Evolutionary conservation across 1,139 yeast genomes (phyloP).

Genomic region (Blastobotrys niveus): DNA sequence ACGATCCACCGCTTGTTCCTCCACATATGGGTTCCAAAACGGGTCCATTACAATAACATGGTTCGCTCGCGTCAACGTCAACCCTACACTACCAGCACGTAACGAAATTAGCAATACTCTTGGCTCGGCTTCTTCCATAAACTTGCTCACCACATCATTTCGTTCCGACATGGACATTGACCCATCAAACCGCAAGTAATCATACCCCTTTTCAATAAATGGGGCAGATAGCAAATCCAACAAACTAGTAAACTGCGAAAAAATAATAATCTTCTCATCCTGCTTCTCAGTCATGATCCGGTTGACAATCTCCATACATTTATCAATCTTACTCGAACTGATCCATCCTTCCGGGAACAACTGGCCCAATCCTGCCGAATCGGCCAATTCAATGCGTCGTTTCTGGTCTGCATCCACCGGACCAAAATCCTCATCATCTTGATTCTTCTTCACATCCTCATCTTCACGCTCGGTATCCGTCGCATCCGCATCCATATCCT

Average conservation of each 20-base stretch:
- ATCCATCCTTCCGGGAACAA: slow-evolving; percentile 34
- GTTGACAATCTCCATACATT: slow-evolving; percentile 44
- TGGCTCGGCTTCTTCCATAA: slow-evolving; percentile 50
- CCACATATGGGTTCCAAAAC: slow-evolving; percentile 95
- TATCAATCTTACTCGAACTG: slow-evolving; percentile 43
- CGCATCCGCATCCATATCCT: background rate
- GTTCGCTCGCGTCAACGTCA: slow-evolving; percentile 87
- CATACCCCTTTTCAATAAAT: slow-evolving; percentile 44
- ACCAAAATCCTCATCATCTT: slow-evolving; percentile 6
- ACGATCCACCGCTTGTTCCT: slow-evolving; percentile 93
- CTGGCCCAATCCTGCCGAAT: slow-evolving; percentile 23
- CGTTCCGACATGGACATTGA: slow-evolving; percentile 64
- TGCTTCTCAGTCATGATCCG: slow-evolving; percentile 41
- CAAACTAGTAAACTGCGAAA: slow-evolving; percentile 78
- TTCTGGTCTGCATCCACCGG: slow-evolving; percentile 10
- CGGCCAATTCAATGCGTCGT: slow-evolving; percentile 18
- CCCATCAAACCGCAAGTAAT: slow-evolving; percentile 71
- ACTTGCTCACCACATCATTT: slow-evolving; percentile 54
- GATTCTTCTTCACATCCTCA: slow-evolving; percentile 6
- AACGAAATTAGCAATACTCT: slow-evolving; percentile 66
- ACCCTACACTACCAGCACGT: slow-evolving; percentile 89
- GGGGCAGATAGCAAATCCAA: slow-evolving; percentile 64
- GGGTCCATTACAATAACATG: slow-evolving; percentile 90
- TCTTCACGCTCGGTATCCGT: slow-evolving; percentile 10
- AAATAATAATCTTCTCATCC: slow-evolving; percentile 64